A percentile compares a stretch with the other conserved stretches of the same genome.
These are phyloP conservation scores for Penicillium daleae DNA, from an alignment of 495 filamentous ascomycete species.

Conservation along the genomic window DNA sequence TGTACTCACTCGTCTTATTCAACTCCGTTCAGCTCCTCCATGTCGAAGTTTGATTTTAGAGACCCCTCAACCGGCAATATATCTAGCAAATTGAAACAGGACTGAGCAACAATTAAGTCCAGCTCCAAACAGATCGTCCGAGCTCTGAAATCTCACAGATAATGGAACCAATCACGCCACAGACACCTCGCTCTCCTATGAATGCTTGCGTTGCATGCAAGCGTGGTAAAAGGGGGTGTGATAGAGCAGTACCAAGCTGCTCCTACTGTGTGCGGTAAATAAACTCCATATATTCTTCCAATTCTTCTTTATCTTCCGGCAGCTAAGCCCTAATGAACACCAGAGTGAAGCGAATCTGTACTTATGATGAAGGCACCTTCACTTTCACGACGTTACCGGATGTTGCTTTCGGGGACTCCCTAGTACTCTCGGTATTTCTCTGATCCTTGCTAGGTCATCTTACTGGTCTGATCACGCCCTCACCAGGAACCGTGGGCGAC, in stretches of 20 bases:
- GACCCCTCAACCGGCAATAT: background rate
- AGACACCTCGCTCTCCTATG: background rate
- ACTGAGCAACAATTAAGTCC: background rate
- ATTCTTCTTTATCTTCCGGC: background rate
- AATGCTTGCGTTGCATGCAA: background rate
- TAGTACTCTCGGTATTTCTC: background rate
- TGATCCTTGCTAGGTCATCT: background rate
- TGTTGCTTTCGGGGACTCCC: background rate
- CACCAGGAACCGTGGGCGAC: background rate
- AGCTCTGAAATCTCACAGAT: background rate
- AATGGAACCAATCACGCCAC: background rate
- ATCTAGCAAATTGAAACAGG: background rate
- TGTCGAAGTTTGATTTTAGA: background rate
- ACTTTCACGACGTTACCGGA: background rate
- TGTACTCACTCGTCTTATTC: background rate
- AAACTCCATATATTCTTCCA: background rate
- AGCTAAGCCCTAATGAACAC: background rate
- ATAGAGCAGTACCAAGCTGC: background rate
- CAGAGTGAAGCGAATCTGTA: background rate
- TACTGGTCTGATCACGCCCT: background rate
- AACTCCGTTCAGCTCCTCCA: background rate
- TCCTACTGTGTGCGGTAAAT: background rate
- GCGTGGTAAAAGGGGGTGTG: background rate
- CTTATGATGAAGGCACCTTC: background rate
- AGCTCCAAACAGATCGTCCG: background rate